A percentile compares a stretch with the other conserved stretches of the same genome.
Conservation (phyloP, 1,284 basidiomycete species). For the Leccinum pseudoinsigne region DNA sequence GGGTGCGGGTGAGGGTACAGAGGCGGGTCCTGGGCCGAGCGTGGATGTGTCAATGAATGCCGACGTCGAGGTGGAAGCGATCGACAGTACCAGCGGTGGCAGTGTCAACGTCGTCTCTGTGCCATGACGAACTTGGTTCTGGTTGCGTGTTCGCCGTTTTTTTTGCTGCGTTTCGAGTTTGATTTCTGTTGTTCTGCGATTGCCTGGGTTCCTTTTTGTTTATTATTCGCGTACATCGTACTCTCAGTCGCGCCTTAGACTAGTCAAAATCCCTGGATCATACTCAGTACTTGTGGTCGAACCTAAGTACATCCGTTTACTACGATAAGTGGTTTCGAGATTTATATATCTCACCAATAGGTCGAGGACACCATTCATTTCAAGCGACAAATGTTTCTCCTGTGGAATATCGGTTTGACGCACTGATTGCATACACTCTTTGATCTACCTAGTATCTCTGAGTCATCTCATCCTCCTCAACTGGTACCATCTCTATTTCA, state of each 20-base stretch:
- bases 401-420: no score
- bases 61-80: not conserved
- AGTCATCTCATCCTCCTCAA: no score
- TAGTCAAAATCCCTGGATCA: no score
- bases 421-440: no score
- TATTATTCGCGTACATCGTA: not conserved
- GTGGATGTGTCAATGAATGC: not conserved
- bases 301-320: no score
- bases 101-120: not conserved
- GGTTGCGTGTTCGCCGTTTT: not conserved
- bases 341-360: no score
- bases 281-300: no score
- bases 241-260: no score
- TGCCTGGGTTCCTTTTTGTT: not conserved
- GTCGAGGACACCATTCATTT: no score
- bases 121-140: constrained; percentile 13
- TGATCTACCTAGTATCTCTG: no score
- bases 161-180: not conserved
- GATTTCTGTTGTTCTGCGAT: not conserved
- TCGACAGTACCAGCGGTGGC: not conserved
- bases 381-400: no score
- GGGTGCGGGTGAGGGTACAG: not conserved
- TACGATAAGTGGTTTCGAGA: no score
- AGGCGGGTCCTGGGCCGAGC: not conserved
- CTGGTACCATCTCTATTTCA: not conserved